A percentile compares a stretch with the other conserved stretches of the same genome.
phyloP scores from a whole-genome alignment of 352 stramenopile species.

The Pythium folliculosum region DNA sequence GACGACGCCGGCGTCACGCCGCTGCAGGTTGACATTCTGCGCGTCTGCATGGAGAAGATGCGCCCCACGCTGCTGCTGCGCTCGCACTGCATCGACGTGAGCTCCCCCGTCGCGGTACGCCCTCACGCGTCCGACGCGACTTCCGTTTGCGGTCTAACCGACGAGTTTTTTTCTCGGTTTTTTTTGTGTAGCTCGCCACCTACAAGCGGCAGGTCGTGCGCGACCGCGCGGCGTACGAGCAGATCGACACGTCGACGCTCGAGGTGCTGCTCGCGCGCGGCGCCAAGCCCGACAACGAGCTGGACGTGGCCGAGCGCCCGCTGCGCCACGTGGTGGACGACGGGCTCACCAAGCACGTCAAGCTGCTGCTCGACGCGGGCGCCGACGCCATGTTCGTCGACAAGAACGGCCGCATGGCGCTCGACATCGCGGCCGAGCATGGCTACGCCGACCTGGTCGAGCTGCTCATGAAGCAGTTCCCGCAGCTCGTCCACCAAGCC shows the following conservation, averaged over 20 bases:
- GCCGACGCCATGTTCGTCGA: slow-evolving; percentile 35
- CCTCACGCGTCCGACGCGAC: not conserved
- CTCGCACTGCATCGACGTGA: slow-evolving; percentile 40
- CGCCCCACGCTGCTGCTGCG: slow-evolving; percentile 38
- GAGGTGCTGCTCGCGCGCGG: slow-evolving; percentile 38
- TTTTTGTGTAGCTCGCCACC: slow-evolving; percentile 30
- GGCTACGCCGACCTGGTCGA: slow-evolving; percentile 45
- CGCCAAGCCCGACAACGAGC: slow-evolving; percentile 34
- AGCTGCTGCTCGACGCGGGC: slow-evolving; percentile 40
- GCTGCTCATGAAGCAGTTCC: slow-evolving; percentile 27
- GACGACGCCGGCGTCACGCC: slow-evolving; percentile 45
- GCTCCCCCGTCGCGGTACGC: slow-evolving; percentile 39
- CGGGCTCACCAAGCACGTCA: slow-evolving; percentile 49
- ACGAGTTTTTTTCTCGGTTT: not conserved
- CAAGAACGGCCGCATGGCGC: slow-evolving; percentile 31
- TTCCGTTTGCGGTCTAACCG: not conserved
- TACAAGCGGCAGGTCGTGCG: slow-evolving; percentile 34
- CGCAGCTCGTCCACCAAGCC: slow-evolving; percentile 13
- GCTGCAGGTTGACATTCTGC: slow-evolving; percentile 48
- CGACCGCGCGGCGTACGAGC: slow-evolving; percentile 40
- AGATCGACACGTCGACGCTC: slow-evolving; percentile 47
- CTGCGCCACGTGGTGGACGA: slow-evolving; percentile 42
- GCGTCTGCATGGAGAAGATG: slow-evolving; percentile 51
- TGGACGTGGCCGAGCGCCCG: slow-evolving; percentile 39
- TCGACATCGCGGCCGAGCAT: slow-evolving; percentile 44